Evolutionary conservation across 495 filamentous ascomycete genomes (phyloP), one percentile per base, ranked within the genome.

Genomic region (Lasiosphaeria miniovina): DNA sequence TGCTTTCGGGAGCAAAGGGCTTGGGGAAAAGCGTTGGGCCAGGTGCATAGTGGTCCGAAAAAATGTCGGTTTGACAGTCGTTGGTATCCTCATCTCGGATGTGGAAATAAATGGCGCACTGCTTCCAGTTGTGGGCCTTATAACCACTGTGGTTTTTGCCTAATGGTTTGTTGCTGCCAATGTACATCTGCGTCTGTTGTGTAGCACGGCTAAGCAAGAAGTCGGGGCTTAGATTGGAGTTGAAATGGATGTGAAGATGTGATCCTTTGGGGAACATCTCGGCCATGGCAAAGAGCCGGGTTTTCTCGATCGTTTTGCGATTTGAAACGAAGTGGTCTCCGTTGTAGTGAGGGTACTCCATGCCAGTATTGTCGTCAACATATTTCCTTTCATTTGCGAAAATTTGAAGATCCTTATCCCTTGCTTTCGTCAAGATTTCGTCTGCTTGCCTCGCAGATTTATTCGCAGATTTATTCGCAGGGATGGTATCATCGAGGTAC

Each of bases 171-270:
- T 77, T 71, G 66, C 79, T 81, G 58, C 71, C 72, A 50, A 83
- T 81, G 54, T 76, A 84, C 81, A 84, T 84, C 60, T 72, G 71
- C 3, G 61, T 52, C 73, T 79, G 79, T 35, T 71, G 65, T 66
- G 77, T 75, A 43, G 80, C 81, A 61, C 80, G 77, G 52, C 72
- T 68, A 49, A 84, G 71, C 35, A 84, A 69, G 32, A 82, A 75
- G 6, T 66, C 54, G 35, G 79, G 78, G 3, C 74, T 69, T 3
- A 84, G 74, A 45, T 79, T 80, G 48, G 81, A 76, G 66, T 84
- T 84, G 68, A 83, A 84, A 61, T 84, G 81, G 36, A 82, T 75
- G 66, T 84, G 81, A 8, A 84, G 72, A 59, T 84, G 81, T 32
- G 78, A 74, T 34, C 80, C 81, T 57, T 84, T 84, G 41, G 81